Base-by-base conservation (phyloP, 2,329 filamentous ascomycete genomes). In the Fusarium ramigenum region DNA sequence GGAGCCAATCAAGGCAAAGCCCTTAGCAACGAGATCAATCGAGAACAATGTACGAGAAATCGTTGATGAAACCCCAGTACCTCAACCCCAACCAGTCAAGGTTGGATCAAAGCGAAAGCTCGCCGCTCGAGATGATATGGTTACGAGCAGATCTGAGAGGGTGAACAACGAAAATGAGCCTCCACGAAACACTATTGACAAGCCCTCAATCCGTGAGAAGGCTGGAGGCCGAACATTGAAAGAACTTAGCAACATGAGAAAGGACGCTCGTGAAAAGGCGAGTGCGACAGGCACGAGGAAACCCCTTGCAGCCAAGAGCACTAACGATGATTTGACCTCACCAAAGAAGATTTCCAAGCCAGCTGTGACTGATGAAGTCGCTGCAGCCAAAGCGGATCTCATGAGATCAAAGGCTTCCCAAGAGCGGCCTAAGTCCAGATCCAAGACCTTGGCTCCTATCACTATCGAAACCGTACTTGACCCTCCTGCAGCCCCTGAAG, bases 81-180 rank as follows among this genome's bases (percentile, higher is more conserved):
- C 63, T 36, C 75, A 76, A n/a, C 56, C 61, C 32, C 77, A 78
- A 18, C 74, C 77, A 53, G 63, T 76, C 43, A 90, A 87, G 79
- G 79, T 84, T 37, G 85, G 86, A 52, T 84, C 88, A 59, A 92
- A 92, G 82, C 83, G 90, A 59, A 92, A 92, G 75, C 84, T 86
- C 52, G 86, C 84, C 57, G 83, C 85, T 39, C 84, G 87, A 53
- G 89, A 91, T 23, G 89, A 91, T 47, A 83, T 85, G 36, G 85
- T 86, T 32, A 80, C 80, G 15, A 71, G 68, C 5, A 78, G 78
- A 37, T 77, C 74, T 4, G 75, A 77, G 16, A 75, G 59, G 37
- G 53, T 61, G 12, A 72, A 71, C 30, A 69, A 81, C 47, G 81
- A 82, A 39, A 82, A 82, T 49, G 64, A 75, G 21, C 61, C 70